Evolutionary conservation across 805 yeast genomes (phyloP).

Genomic region (Candida argentea): DNA sequence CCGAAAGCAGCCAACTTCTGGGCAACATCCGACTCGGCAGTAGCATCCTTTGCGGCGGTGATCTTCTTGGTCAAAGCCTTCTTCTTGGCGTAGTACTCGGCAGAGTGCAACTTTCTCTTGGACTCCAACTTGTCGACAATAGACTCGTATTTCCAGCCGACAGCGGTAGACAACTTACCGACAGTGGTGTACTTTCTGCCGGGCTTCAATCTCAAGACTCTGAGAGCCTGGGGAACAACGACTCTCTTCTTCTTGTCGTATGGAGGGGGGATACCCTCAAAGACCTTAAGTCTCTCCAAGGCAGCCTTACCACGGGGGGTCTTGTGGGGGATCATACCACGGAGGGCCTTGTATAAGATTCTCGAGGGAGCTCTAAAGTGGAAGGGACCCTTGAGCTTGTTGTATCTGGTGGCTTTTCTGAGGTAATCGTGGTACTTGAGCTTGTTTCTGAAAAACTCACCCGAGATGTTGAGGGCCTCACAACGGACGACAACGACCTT

Average conservation of each 20-base stretch:
- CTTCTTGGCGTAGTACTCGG: constrained; percentile 99
- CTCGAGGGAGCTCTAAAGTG: constrained; percentile 99
- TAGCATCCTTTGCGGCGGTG: constrained; percentile 74
- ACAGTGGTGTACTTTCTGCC: constrained; percentile 99
- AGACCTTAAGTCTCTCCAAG: constrained; percentile 97
- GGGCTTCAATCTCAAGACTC: constrained; percentile 98
- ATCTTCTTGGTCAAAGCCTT: constrained; percentile 90
- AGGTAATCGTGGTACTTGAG: constrained; percentile 99
- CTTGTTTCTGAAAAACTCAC: constrained; percentile 99
- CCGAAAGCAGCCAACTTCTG: constrained; percentile 94
- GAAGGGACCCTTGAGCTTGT: constrained; percentile 99
- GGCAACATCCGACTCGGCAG: constrained; percentile 85
- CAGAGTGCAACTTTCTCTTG: constrained; percentile 98
- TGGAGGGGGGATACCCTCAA: constrained; percentile 99
- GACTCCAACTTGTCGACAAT: constrained; percentile 96
- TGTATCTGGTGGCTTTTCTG: constrained; percentile 98
- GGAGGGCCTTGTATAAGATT: constrained; percentile 98
- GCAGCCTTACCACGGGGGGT: constrained; percentile 99
- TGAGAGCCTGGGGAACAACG: constrained; percentile 98
- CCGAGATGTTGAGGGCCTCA: constrained; percentile 97
- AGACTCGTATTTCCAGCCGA: constrained; percentile 99
- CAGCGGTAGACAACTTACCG: constrained; percentile 91
- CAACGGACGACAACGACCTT: constrained; percentile 95
- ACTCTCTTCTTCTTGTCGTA: constrained; percentile 99
- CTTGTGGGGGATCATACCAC: constrained; percentile 99